Evolutionary conservation across 352 stramenopile genomes (phyloP).

Genomic region (Phytophthora nicotianae): DNA sequence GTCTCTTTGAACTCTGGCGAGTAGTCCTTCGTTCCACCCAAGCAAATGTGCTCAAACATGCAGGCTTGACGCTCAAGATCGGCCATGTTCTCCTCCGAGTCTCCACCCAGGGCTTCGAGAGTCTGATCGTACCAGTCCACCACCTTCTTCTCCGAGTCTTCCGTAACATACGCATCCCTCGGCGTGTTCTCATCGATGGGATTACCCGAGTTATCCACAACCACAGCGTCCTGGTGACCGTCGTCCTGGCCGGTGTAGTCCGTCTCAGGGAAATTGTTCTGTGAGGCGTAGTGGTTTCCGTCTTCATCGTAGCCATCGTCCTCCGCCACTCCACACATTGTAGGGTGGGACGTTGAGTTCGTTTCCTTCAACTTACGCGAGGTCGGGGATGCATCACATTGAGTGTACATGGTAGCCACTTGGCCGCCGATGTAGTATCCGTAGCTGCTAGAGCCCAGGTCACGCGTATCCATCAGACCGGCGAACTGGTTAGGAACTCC

Average conservation of each 20-base stretch:
- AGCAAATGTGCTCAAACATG: conserved; percentile 60
- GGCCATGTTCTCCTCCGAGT: conserved; percentile 41
- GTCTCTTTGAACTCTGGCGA: conserved; percentile 48
- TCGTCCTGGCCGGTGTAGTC: conserved; percentile 31
- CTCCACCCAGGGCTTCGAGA: conserved; percentile 37
- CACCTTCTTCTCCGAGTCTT: conserved; percentile 42
- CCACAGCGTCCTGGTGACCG: conserved; percentile 23
- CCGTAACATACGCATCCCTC: conserved; percentile 27
- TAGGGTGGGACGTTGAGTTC: conserved; percentile 11
- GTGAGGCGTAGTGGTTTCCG: conserved; percentile 19
- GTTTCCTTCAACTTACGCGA: conserved; percentile 32
- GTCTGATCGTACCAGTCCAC: conserved; percentile 56
- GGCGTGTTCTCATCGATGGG: conserved; percentile 9
- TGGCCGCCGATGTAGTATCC: conserved; percentile 54
- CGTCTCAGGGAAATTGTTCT: conserved; percentile 32
- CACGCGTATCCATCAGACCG: conserved; percentile 51
- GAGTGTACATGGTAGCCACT: conserved; percentile 45
- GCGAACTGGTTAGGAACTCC: conserved; percentile 46
- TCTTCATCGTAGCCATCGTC: conserved; percentile 18
- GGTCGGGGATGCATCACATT: conserved; percentile 39
- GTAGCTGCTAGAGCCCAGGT: conserved; percentile 59
- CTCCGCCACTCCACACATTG: conserved; percentile 16
- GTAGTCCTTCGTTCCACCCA: conserved; percentile 56
- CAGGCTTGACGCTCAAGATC: conserved; percentile 65
- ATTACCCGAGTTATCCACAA: conserved; percentile 21